Conservation (phyloP, 495 filamentous ascomycete species). For the Penicillium angulare region DNA sequence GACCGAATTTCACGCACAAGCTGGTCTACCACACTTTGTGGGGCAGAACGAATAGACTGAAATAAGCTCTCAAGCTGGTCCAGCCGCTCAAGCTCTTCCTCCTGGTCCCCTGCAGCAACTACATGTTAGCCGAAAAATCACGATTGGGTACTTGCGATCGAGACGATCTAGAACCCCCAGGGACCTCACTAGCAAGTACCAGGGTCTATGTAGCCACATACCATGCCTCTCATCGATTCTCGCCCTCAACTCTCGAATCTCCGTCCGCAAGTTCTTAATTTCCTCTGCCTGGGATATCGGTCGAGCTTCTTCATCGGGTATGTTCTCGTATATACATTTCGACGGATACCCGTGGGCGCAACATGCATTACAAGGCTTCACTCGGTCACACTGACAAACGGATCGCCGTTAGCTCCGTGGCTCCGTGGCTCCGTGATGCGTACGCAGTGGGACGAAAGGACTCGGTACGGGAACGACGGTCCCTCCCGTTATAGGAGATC, state of each 20-base stretch:
- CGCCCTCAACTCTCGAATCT: conserved; percentile 35
- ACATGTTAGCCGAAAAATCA: conserved; percentile 2
- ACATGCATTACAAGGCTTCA: conserved; percentile 48
- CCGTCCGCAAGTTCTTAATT: conserved; percentile 39
- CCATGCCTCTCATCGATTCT: conserved; percentile 30
- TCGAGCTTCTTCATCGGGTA: conserved; percentile 35
- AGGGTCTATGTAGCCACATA: conserved; percentile 13
- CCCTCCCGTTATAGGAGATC: conserved; percentile 21
- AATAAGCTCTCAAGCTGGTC: conserved; percentile 39
- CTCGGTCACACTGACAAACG: conserved; percentile 40
- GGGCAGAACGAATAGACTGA: conserved; percentile 40
- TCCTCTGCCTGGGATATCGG: conserved; percentile 45
- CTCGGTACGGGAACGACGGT: conserved; percentile 13
- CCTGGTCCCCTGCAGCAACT: conserved; percentile 20
- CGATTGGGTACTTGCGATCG: not conserved
- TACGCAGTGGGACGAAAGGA: conserved; percentile 11
- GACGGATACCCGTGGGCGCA: conserved; percentile 48
- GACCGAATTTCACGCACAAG: conserved; percentile 35
- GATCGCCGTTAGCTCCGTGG: conserved; percentile 16
- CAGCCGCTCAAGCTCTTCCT: conserved; percentile 26
- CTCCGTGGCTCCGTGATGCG: not conserved
- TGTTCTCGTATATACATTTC: conserved; percentile 40
- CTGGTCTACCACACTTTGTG: conserved; percentile 31
- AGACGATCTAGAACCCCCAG: not conserved
- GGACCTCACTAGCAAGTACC: not conserved